Conservation (phyloP, 1,139 yeast species). For the Hemisphaericaspora xylanilytica region DNA sequence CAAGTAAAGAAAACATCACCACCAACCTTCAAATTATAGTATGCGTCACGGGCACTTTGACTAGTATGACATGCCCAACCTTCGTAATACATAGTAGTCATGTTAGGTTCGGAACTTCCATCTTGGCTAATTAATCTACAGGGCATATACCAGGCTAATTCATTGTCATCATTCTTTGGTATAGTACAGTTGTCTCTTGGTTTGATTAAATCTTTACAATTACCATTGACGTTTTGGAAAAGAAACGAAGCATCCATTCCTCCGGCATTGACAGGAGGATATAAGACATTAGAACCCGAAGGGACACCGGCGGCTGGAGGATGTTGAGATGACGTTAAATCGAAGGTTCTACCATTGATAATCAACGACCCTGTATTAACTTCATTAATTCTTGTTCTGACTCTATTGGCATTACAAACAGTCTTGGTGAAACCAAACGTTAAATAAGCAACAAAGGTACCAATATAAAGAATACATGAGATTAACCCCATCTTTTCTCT, state of each 20-base stretch:
- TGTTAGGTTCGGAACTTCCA: constrained; percentile 67
- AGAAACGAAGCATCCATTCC: constrained; percentile 86
- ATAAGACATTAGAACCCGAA: constrained; percentile 65
- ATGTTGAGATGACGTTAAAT: constrained; percentile 66
- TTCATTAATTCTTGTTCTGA: constrained; percentile 57
- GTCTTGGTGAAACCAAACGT: constrained; percentile 91
- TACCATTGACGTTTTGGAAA: constrained; percentile 94
- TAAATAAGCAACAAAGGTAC: constrained; percentile 76
- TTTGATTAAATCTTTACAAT: constrained; percentile 77
- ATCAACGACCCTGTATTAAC: constrained; percentile 63
- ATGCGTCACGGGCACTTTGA: constrained; percentile 60
- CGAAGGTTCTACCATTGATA: constrained; percentile 80
- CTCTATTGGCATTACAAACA: constrained; percentile 59
- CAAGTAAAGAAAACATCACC: constrained; percentile 89
- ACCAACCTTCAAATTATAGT: constrained; percentile 55
- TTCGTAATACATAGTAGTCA: constrained; percentile 57
- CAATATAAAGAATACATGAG: constrained; percentile 69
- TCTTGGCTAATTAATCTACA: constrained; percentile 70
- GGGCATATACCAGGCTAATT: constrained; percentile 96
- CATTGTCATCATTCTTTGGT: constrained; percentile 58
- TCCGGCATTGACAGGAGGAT: constrained; percentile 86
- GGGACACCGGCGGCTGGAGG: constrained; percentile 79
- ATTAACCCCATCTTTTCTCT: constrained; percentile 89
- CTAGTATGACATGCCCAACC: constrained; percentile 96
- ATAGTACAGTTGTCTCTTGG: constrained; percentile 71